Evolutionary conservation across 768 basidiomycete genomes (phyloP), one percentile per base, ranked within the genome.

Genomic region (Piloderma croceum): DNA sequence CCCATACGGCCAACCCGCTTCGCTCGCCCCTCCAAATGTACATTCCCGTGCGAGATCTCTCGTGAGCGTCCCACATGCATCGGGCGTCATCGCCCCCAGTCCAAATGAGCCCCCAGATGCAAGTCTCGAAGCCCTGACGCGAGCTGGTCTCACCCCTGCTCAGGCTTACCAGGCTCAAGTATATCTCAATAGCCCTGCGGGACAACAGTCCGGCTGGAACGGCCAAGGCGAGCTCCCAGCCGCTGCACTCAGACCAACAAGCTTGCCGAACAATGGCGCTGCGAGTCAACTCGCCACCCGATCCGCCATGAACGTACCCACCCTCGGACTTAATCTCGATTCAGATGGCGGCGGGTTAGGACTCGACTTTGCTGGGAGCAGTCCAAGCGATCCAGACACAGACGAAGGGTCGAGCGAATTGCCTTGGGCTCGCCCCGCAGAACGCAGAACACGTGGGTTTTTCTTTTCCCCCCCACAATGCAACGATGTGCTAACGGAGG

Each of bases 131-230:
- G 59, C 60, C 18, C 50, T 67, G 34, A 62, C 68, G 13, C 68
- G 64, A 40, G 63, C 71, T 24, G 79, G 77, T 3, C 71, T 87
- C 38, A 83, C 84, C 3, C 78, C 83, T 32, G 82, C 84, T 7
- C 87, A 90, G 58, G 80, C 83, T 24, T 89, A 88, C 63, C 88
- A 87, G 53, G 77, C 80, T 6, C 83, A 89, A 58, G 71, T 86
- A 34, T 79, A 79, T 51, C 62, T 61, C 43, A 76, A 69, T 51
- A 68, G 59, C 42, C 63, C 71, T 31, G 52, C 61, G 34, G 53
- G 50, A 12, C 61, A 59, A 19, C 56, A 52, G 19, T 45, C 48
- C 3, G 27, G 32, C 15, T 19, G 34, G 29, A 46, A 52, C 36
- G 43, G 48, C 24, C 48, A 52, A 33, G 69, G 65, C 9, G 56